These are phyloP conservation scores for Arxiozyma slooffiae DNA, from an alignment of 1,139 yeast genomes.

Conservation along the genomic window DNA sequence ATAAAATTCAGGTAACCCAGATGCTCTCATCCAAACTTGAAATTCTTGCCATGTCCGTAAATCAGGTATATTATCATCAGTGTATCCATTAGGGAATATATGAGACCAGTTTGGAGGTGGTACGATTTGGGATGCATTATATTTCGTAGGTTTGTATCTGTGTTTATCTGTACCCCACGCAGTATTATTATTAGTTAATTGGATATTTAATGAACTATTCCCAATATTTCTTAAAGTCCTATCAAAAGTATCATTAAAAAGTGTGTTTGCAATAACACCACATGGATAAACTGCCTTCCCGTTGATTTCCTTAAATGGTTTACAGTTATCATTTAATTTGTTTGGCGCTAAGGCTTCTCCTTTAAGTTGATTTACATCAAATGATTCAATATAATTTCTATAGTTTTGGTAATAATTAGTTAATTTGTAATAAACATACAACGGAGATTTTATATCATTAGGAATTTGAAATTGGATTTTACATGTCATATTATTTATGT, in stretches of 20 bases:
- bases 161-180: conserved; percentile 79
- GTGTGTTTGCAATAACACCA: conserved; percentile 87
- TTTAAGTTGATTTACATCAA: conserved; percentile 52
- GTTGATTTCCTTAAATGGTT: conserved; percentile 59
- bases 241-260: conserved; percentile 76
- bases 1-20: conserved; percentile 79
- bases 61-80: conserved; percentile 74
- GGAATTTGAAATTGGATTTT: conserved; percentile 51
- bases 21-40: conserved; percentile 96
- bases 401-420: conserved; percentile 73
- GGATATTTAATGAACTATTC: conserved; percentile 40
- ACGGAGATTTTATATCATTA: conserved; percentile 46
- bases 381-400: conserved; percentile 64
- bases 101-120: conserved; percentile 96
- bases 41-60: conserved; percentile 66
- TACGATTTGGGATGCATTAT: conserved; percentile 59
- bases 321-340: conserved; percentile 48
- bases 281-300: conserved; percentile 68
- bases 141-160: conserved; percentile 70
- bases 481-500: conserved; percentile 34
- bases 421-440: conserved; percentile 56
- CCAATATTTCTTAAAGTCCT: conserved; percentile 21
- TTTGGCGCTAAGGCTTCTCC: conserved; percentile 47
- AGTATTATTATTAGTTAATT: conserved; percentile 58
- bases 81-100: conserved; percentile 78